Conservation (phyloP, 495 filamentous ascomycete genomes). For the Amniculicola lignicola region DNA sequence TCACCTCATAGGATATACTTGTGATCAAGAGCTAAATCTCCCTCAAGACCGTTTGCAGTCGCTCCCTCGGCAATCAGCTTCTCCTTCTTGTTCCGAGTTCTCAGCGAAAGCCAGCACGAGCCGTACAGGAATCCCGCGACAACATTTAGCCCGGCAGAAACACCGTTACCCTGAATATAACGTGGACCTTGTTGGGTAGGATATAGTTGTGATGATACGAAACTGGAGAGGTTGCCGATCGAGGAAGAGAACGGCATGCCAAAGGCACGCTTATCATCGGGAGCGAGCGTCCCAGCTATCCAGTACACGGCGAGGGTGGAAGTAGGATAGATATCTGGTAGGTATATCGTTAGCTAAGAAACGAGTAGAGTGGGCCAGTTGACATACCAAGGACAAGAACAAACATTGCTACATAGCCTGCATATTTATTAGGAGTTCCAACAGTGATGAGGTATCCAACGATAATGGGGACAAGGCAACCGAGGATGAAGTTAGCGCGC, state of each 20-base stretch:
- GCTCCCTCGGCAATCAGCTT: slow-evolving; percentile 1
- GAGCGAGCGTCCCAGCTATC: neutral
- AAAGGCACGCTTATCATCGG: neutral
- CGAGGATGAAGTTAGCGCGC: slow-evolving; percentile 16
- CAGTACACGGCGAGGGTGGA: neutral
- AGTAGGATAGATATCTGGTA: neutral
- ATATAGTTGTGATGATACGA: slow-evolving; percentile 4
- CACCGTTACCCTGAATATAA: neutral
- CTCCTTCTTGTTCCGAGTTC: neutral
- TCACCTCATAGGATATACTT: neutral
- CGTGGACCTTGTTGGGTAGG: slow-evolving; percentile 2
- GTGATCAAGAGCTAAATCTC: neutral
- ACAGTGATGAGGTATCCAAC: slow-evolving; percentile 23
- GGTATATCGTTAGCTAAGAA: too few relatives aligned
- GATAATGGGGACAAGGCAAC: slow-evolving; percentile 2
- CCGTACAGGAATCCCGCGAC: neutral
- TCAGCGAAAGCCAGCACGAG: neutral
- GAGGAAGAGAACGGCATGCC: neutral
- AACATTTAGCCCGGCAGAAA: neutral
- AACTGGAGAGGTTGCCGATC: neutral
- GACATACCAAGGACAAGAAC: slow-evolving; percentile 24
- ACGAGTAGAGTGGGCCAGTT: too few relatives aligned
- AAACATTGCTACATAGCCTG: slow-evolving; percentile 33
- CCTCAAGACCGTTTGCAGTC: neutral
- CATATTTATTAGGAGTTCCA: slow-evolving; percentile 11